Percentiles rank a stretch among this genome's conserved stretches.
phyloP scores from a whole-genome alignment of 352 stramenopile species.

The Phytophthora hybrid region DNA sequence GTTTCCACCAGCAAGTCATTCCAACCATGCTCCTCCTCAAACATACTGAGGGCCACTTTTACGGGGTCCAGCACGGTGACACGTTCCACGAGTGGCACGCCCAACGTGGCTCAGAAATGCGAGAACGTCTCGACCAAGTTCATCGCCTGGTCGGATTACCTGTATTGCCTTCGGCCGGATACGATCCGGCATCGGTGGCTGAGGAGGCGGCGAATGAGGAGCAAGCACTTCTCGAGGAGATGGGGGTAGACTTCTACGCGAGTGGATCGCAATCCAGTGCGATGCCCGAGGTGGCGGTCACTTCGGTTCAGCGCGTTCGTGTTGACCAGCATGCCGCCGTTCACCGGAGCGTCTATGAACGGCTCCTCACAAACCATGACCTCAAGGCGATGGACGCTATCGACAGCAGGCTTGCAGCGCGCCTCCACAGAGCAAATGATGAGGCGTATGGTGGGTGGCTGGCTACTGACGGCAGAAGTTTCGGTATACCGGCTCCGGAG shows the following conservation, averaged over 20 bases:
- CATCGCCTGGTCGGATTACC: neutral
- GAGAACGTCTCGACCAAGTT: neutral
- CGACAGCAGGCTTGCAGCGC: neutral
- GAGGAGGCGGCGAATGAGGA: neutral
- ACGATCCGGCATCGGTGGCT: neutral
- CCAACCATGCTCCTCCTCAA: neutral
- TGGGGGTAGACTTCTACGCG: slow-evolving; percentile 1
- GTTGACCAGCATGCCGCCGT: neutral
- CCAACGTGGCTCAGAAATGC: neutral
- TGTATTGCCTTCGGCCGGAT: neutral
- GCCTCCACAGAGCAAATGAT: neutral
- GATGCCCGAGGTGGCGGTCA: neutral
- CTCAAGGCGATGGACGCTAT: neutral
- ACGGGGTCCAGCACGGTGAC: neutral
- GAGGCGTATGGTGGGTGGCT: neutral
- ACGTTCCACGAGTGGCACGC: neutral
- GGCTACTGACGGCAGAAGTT: neutral
- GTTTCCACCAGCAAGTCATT: neutral
- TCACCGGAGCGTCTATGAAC: neutral
- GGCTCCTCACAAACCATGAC: neutral
- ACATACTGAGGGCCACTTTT: neutral
- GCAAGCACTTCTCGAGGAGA: neutral
- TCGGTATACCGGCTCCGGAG: neutral
- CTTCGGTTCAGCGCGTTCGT: neutral
- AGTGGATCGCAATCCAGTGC: neutral